A percentile compares a stretch with the other conserved stretches of the same genome.
These are phyloP conservation scores for Phytophthora idaei DNA, from an alignment of 352 stramenopile genomes.

Conservation along the genomic window DNA sequence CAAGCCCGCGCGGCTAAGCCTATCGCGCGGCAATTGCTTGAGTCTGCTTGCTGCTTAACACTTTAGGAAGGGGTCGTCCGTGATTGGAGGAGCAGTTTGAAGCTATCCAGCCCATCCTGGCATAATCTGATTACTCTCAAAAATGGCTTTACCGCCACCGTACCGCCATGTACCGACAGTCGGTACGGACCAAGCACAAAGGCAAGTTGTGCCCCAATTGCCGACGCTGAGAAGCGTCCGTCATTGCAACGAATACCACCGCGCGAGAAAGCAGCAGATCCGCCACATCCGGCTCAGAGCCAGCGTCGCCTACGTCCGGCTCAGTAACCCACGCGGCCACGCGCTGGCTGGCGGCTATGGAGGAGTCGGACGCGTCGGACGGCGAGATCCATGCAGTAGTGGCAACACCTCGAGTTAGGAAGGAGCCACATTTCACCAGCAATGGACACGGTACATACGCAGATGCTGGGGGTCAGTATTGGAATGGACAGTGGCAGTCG, in stretches of 20 bases:
- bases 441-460: neutral
- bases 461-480: neutral
- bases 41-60: too few species aligned
- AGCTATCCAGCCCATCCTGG: slow-evolving; percentile 5
- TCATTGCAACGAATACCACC: slow-evolving; percentile 1
- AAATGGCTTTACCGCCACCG: neutral
- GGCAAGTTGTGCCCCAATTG: neutral
- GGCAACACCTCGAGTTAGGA: slow-evolving; percentile 5
- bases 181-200: slow-evolving; percentile 16
- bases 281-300: neutral
- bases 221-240: too few species aligned
- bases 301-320: slow-evolving; percentile 5
- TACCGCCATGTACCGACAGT: slow-evolving; percentile 13
- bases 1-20: too few species aligned
- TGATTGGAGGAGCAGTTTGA: slow-evolving; percentile 25
- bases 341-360: slow-evolving; percentile 30
- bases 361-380: slow-evolving; percentile 22
- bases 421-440: slow-evolving; percentile 1
- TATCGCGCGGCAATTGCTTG: too few species aligned
- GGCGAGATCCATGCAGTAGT: slow-evolving; percentile 11
- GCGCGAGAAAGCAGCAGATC: slow-evolving; percentile 1
- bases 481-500: slow-evolving; percentile 1
- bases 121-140: slow-evolving; percentile 18
- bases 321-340: slow-evolving; percentile 26
- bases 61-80: neutral